phyloP scores from a whole-genome alignment of 352 stramenopile genomes.

The Paralagenidium karlingii region DNA sequence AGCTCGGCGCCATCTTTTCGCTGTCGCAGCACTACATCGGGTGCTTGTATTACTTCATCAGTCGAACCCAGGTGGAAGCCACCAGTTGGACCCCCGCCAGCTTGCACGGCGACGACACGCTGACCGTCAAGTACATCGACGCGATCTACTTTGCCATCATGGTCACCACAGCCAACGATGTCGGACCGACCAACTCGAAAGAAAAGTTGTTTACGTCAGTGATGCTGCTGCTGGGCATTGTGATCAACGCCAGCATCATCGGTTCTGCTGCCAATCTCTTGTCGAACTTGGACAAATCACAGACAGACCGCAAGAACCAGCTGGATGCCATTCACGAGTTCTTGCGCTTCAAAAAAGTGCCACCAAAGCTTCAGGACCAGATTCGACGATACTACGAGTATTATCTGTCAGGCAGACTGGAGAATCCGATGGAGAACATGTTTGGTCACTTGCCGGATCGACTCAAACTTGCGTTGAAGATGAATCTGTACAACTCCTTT shows the following conservation, averaged over 20 bases:
- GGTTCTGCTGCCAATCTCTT: conserved; percentile 62
- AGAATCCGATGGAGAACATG: conserved; percentile 37
- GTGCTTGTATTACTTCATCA: conserved; percentile 57
- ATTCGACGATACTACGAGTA: conserved; percentile 73
- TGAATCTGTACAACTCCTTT: conserved; percentile 55
- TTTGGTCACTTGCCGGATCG: conserved; percentile 65
- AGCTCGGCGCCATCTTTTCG: conserved; percentile 51
- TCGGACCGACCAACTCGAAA: conserved; percentile 29
- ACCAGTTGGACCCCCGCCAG: conserved; percentile 28
- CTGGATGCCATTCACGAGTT: conserved; percentile 75
- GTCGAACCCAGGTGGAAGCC: conserved; percentile 14
- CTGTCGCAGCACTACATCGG: conserved; percentile 67
- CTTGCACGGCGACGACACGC: conserved; percentile 13
- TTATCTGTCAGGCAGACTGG: conserved; percentile 35
- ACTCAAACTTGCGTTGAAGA: conserved; percentile 44
- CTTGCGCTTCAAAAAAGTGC: conserved; percentile 71
- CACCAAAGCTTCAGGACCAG: conserved; percentile 44
- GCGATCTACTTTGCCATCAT: conserved; percentile 55
- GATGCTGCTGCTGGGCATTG: conserved; percentile 65
- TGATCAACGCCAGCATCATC: conserved; percentile 73
- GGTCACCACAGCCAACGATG: conserved; percentile 49
- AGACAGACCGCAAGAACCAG: conserved; percentile 63
- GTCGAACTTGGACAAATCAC: conserved; percentile 58
- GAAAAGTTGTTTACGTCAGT: conserved; percentile 50
- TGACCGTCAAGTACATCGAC: conserved; percentile 35